Base-by-base conservation (phyloP, 768 basidiomycete species). In the Calocybe gangraenosa region DNA sequence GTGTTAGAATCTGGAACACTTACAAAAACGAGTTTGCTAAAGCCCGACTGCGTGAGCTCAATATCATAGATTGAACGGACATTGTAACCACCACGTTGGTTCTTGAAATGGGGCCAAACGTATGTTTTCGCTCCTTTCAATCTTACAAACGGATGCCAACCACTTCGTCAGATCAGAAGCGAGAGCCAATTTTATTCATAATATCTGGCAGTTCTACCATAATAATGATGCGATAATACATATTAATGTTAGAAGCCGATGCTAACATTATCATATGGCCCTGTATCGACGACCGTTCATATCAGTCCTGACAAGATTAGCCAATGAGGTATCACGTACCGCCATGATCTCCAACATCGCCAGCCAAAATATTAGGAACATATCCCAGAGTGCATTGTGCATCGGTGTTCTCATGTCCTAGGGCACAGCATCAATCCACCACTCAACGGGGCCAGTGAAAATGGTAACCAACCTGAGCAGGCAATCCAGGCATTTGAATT, bases 11-110 rank as follows among this genome's bases (percentile, higher is more conserved):
- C 52, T 98, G 94, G 94, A 79, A 98, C 60, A 82, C 84, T 6
- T 95, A 97, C 70, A 98, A 98, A 65, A 87, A 97, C 59, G 76
- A 84, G 43, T 96, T 94, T 57, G 94, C 94, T 23, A 84, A 88
- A 58, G 74, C 89, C 21, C 75, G 93, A 34, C 78, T 79, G 45
- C 73, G 78, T 51, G 88, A 92, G 60, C 71, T 92, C 52, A 87
- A 70, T 56, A 86, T 92, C 59, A 78, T 92, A 52, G 87, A 84
- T 47, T 89, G 59, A 69, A 43, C 20, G 38, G n/a, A n/a, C 35
- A n/a, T 45, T 50, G 46, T 50, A 50, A 47, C 14, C 19, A 38
- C 35, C 22, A 17, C 31, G 14, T 44, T 14, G 36, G 8, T 21
- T 33, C 17, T 22, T 19, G 25, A 28, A 5, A 28, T 20, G 22